Base-by-base conservation (phyloP, 805 yeast genomes). In the Alloascoidea africana region DNA sequence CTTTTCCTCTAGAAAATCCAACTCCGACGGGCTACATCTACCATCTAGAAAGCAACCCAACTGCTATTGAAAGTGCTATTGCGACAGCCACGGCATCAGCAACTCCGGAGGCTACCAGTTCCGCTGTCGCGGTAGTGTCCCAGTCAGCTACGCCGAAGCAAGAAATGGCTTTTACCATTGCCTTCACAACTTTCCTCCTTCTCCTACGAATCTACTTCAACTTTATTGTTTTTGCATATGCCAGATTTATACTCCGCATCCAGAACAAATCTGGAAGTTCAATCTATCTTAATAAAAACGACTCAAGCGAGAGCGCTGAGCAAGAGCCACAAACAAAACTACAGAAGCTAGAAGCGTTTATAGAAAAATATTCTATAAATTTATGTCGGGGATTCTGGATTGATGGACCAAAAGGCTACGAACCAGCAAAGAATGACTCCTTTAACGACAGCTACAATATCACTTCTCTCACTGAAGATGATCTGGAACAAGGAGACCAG, bases 171-270 rank as follows among this genome's bases (percentile, higher is more conserved):
- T 58, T 71, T 42, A 73, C 77, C 1, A 56, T 70, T 17, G 56
- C 66, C 11, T 52, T 70, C n/a, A 69, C 75, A 0, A 42, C 72
- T 3, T 45, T 62, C 3, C 59, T 73, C 17, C 56, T 70, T 2
- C 51, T 58, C 4, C 42, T 63, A 17, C 60, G 83, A 38, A 36
- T 72, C 36, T 76, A 76, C 55, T 73, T 73, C 55, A 62, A 68
- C 32, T 50, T 72, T 39, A 65, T 73, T 14, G 51, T 76, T 33
- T 43, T 76, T 14, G 68, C 81, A 4, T 76, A 70, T 50, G 66
- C 78, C 38, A 68, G 70, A 38, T 57, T 59, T 42, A 59, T 76
- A 42, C 64, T 73, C 35, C 62, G 71, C 32, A 59, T 51, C 43
- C 49, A 53, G 17, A 58, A 57, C 39, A 8, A 23, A 8, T 8